Percentiles rank a stretch among this genome's conserved stretches.
Evolutionary conservation across 1,284 basidiomycete genomes (phyloP).

Genomic region (Apiotrichum siamense): DNA sequence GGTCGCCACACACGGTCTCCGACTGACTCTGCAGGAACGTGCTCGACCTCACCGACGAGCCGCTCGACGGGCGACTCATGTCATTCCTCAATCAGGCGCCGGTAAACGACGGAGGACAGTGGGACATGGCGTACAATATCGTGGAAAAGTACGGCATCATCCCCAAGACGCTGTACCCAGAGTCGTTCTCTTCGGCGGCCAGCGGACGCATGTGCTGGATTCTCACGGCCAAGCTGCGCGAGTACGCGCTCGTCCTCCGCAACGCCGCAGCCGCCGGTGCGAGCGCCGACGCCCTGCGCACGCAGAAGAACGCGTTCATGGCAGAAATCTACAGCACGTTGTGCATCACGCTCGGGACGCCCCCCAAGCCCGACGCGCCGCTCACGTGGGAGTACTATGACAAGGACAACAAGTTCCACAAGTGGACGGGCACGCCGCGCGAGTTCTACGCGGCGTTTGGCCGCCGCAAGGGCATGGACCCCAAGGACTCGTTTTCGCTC

Average conservation of each 20-base stretch:
- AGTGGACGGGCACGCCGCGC: conserved; percentile 69
- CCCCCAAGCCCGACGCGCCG: conserved; percentile 62
- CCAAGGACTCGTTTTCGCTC: conserved; percentile 70
- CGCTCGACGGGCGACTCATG: conserved; percentile 75
- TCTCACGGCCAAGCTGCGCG: conserved; percentile 82
- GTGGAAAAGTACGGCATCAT: conserved; percentile 75
- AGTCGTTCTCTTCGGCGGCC: conserved; percentile 73
- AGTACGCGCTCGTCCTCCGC: conserved; percentile 78
- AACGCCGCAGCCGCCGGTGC: background rate
- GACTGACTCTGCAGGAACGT: conserved; percentile 47
- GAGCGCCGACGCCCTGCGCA: conserved; percentile 22
- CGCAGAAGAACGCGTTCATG: conserved; percentile 75
- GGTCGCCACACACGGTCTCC: too few species aligned
- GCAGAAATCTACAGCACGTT: conserved; percentile 81
- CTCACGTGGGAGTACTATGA: conserved; percentile 88
- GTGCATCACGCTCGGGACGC: conserved; percentile 76
- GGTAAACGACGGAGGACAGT: conserved; percentile 87
- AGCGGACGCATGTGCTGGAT: conserved; percentile 69
- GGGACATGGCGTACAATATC: conserved; percentile 90
- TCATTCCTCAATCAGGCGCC: conserved; percentile 69
- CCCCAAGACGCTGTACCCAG: conserved; percentile 75
- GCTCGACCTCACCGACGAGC: conserved; percentile 72
- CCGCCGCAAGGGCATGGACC: conserved; percentile 37
- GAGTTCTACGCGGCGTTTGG: conserved; percentile 61
- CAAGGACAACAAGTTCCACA: conserved; percentile 65